Base-by-base conservation (phyloP, 441 rosid genomes). In the Dalechampia spathulata region DNA sequence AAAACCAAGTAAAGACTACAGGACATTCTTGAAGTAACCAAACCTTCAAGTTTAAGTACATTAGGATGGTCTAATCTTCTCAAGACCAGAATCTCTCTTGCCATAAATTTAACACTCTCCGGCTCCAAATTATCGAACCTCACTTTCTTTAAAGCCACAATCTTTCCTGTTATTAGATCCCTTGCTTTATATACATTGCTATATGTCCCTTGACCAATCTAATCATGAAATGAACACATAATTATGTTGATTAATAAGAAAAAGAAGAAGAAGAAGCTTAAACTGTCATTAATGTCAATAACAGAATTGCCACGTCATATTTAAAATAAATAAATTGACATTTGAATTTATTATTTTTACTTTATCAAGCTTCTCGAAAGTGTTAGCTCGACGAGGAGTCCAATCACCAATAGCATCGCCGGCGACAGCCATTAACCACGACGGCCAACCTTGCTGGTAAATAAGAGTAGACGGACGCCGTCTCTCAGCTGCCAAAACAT, bases 171-270 rank as follows among this genome's bases (percentile, higher is more conserved):
- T 32, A 78, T 22, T 37, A 85, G 77, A 78, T 90, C 97, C 44
- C 78, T 75, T 0, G 97, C 97, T 63, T 87, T 90, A 71, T 90
- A 90, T 63, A 90, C 97, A 75, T 87, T 83, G 64, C 97, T 87
- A 37, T 90, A 90, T 1, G 95, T 90, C 11, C 98, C 98, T 72
- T 87, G 90, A 37, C 98, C 98, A 63, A 90, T 85, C 98, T 90
- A 68, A 20, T 20, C 25, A 48, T 45, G 36, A n/a, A n/a, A n/a
- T n/a, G n/a, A n/a, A 50, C 32, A n/a, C 26, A n/a, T n/a, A n/a
- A n/a, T n/a, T n/a, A n/a, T n/a, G n/a, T n/a, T n/a, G n/a, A n/a
- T n/a, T n/a, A n/a, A n/a, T n/a, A n/a, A n/a, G n/a, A n/a, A n/a
- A n/a, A n/a, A n/a, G n/a, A n/a, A n/a, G n/a, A n/a, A n/a, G n/a